Base-by-base conservation (phyloP, 805 yeast species). In the Lachancea dasiensis region DNA sequence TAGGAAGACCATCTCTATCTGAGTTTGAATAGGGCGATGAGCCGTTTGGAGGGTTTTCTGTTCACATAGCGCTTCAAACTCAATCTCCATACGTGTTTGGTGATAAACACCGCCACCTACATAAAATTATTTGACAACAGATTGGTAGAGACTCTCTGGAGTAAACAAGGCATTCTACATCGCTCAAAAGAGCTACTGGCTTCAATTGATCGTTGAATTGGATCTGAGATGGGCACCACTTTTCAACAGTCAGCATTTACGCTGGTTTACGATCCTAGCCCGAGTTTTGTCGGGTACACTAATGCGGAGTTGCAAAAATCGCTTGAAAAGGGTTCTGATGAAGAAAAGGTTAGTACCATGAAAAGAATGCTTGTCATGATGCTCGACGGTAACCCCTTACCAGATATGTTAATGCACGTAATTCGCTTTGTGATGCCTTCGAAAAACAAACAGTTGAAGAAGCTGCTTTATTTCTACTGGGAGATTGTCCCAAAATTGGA, bases 381-480 rank as follows among this genome's bases (percentile, higher is more conserved):
- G 78, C 73, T 92, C 47, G 90, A 86, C 58, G 95, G 97, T 23
- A 95, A 90, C 53, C 79, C 94, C 42, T 70, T 90, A 79, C 94
- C 96, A 13, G 92, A 84, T 42, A 69, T 92, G 49, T 74, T 92
- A 64, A 92, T 92, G 98, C 95, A 89, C 60, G 85, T 92, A 50
- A 90, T 92, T 55, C 80, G 98, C 56, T 94, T 86, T 56, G 90
- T 94, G 41, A 87, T 92, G 97, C 98, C 99, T 11, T 85, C 95
- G 13, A 84, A 73, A 55, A 78, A 81, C 65, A 94, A 92, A 65
- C 84, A 80, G 53, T 76, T 94, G 64, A 92, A 92, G 72, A 92
- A 89, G 64, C 71, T 92, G 58, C 70, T 94, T 47, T 92, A 90
- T 56, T 85, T 86, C 54, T 92, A 92, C 69, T 92, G 97, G 97